Evolutionary conservation across 1,284 basidiomycete genomes (phyloP).

Genomic region (Schizophyllum commune): DNA sequence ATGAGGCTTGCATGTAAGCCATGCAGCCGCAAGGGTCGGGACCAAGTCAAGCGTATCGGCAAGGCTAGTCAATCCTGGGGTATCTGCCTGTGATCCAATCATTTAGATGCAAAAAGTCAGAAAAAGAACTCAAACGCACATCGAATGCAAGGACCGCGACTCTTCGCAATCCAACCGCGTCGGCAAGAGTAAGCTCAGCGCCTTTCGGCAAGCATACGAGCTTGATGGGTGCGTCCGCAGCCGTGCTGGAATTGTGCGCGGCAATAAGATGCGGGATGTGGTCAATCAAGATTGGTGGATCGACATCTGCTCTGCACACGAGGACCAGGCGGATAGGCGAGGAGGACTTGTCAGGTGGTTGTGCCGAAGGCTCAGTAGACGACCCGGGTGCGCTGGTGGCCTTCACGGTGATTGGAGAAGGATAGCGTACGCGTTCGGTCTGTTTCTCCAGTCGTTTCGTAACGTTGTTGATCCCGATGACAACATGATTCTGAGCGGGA

Average conservation of each 20-base stretch:
- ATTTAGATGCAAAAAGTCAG: slow-evolving; percentile 2
- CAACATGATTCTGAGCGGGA: slow-evolving; percentile 33
- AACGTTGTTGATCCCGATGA: slow-evolving; percentile 75
- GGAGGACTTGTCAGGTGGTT: neutral
- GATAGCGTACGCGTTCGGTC: slow-evolving; percentile 24
- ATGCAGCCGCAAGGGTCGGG: slow-evolving; percentile 51
- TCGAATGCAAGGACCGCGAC: slow-evolving; percentile 62
- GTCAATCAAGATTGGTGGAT: slow-evolving; percentile 61
- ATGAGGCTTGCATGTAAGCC: slow-evolving; percentile 34
- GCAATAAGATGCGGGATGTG: slow-evolving; percentile 72
- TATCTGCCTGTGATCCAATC: slow-evolving; percentile 24
- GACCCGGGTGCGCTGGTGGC: slow-evolving; percentile 6
- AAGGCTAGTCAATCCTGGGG: slow-evolving; percentile 31
- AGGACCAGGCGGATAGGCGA: slow-evolving; percentile 41
- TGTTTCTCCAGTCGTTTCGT: slow-evolving; percentile 68
- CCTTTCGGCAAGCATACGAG: slow-evolving; percentile 68
- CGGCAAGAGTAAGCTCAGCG: slow-evolving; percentile 60
- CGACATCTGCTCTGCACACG: slow-evolving; percentile 64
- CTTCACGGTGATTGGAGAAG: slow-evolving; percentile 15
- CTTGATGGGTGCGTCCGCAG: slow-evolving; percentile 29
- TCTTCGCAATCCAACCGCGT: slow-evolving; percentile 58
- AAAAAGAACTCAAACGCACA: slow-evolving; percentile 20
- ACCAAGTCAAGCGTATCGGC: slow-evolving; percentile 36
- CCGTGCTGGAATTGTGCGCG: slow-evolving; percentile 50
- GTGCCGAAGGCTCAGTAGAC: slow-evolving; percentile 1